Evolutionary conservation across 2,329 filamentous ascomycete genomes (phyloP).

Genomic region (Neurospora sp.): DNA sequence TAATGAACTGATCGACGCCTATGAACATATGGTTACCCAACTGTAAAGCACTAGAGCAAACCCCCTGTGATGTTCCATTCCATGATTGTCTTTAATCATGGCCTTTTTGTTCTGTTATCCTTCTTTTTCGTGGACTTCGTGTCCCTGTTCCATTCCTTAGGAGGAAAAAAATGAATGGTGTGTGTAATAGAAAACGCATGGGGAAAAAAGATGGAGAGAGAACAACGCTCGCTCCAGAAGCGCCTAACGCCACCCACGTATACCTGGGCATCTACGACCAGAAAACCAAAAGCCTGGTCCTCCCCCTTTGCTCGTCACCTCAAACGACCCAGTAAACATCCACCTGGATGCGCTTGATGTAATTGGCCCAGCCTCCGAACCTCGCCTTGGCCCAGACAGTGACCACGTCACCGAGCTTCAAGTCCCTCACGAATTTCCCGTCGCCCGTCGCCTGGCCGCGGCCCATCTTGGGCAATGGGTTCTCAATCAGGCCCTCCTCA

Average conservation of each 20-base stretch:
- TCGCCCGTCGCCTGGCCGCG: constrained; percentile 40
- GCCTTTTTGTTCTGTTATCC: not conserved
- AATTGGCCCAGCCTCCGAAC: constrained; percentile 45
- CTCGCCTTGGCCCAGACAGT: constrained; percentile 53
- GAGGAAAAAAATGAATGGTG: not conserved
- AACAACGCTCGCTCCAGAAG: not conserved
- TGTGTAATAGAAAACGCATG: not conserved
- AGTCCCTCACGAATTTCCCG: constrained; percentile 44
- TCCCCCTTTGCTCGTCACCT: not conserved
- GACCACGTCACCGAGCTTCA: constrained; percentile 51
- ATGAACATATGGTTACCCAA: not conserved
- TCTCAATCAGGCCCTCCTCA: constrained; percentile 11
- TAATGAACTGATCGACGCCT: not conserved
- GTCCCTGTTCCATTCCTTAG: not conserved
- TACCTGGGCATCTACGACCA: not conserved
- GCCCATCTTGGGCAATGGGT: constrained; percentile 30
- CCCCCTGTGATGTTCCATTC: not conserved
- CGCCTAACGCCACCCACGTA: not conserved
- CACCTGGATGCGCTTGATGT: constrained; percentile 38
- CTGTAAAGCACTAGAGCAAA: not conserved
- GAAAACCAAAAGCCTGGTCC: not conserved
- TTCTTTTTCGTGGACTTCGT: not conserved
- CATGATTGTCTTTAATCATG: not conserved
- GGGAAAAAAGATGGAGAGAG: not conserved
- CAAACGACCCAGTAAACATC: constrained; percentile 47